Conservation (phyloP, 225 moss, liverwort and hornwort species). For the Anthoceros angustus region DNA sequence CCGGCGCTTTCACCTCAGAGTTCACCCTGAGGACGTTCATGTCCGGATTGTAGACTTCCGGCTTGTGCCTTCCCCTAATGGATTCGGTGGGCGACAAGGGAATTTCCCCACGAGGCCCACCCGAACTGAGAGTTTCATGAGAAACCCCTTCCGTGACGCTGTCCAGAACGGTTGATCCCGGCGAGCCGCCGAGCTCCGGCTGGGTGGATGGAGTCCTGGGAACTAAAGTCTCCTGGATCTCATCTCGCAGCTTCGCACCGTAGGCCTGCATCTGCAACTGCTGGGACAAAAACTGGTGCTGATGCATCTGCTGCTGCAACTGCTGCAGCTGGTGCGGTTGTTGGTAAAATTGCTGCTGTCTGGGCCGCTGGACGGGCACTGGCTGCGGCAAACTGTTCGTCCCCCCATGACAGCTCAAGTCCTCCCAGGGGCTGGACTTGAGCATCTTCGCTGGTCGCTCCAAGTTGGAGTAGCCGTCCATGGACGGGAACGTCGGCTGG, state of each 20-base stretch:
- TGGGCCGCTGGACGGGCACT: constrained; percentile 22
- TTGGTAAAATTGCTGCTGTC: constrained; percentile 1
- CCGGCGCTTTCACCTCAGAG: constrained; percentile 14
- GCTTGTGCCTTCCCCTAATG: constrained; percentile 32
- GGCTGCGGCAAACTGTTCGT: constrained; percentile 14
- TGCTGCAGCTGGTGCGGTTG: constrained; percentile 11
- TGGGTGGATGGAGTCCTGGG: constrained; percentile 31
- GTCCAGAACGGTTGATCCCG: constrained; percentile 39
- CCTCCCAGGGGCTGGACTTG: constrained; percentile 35
- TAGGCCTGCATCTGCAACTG: constrained; percentile 35
- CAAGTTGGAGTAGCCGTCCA: constrained; percentile 26
- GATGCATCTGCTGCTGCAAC: constrained; percentile 11
- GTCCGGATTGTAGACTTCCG: constrained; percentile 25
- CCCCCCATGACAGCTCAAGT: constrained; percentile 6
- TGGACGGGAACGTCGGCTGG: constrained; percentile 21
- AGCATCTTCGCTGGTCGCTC: constrained; percentile 49
- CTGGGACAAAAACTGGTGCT: constrained; percentile 27
- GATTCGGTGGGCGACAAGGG: constrained; percentile 50
- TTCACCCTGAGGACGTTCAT: constrained; percentile 11
- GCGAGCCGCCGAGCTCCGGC: constrained; percentile 35
- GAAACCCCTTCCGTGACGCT: constrained; percentile 32
- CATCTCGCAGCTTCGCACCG: constrained; percentile 35
- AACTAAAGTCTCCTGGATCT: constrained; percentile 24
- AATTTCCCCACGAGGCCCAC: constrained; percentile 9
- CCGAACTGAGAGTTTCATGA: constrained; percentile 28